Evolutionary conservation across 1,139 yeast genomes (phyloP), one percentile per base, ranked within the genome.

Genomic region (Yamadazyma sp.): DNA sequence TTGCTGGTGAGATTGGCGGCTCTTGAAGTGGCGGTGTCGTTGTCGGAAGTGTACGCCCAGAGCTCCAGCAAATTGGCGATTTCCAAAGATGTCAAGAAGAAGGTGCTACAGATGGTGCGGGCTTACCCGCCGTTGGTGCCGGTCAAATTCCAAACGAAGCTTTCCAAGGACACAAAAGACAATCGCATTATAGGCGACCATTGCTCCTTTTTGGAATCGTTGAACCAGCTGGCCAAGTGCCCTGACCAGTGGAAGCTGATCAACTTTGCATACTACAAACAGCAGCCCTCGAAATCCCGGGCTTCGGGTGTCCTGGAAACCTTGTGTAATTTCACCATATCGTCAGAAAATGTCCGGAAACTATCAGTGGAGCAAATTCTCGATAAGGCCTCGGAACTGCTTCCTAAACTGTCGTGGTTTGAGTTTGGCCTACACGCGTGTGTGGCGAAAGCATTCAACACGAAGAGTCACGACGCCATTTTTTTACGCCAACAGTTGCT

Each of bases 371-470:
- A 81, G 43, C 86, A 84, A 50, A 72, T 87, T 11, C 78, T 74
- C 48, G 84, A 82, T 37, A 76, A 70, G 42, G 89, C 86, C 3
- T 61, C 68, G 44, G 73, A 70, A 14, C 64, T 63, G 2, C 61
- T 88, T 13, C 95, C 96, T 2, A 59, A 69, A 28, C 80, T 78
- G 12, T 70, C 67, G 35, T 82, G 88, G 82, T 72, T 73, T 43
- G 80, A 78, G 23, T 87, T 83, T 47, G 74, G 82, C 2, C 58
- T 84, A 25, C 76, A 74, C 32, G 83, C 85, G 0, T 67, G 81
- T 12, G 69, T 77, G 24, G 86, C 89, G 3, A 88, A 87, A 56
- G 80, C 95, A 0, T 87, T 87, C 63, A 76, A 76, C 53, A 67
- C 76, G 7, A 71, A 71, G 38, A 68, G 83, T 1, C 67, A 64